Evolutionary conservation across 2,329 filamentous ascomycete species (phyloP).

Genomic region (Thelonectria olida): DNA sequence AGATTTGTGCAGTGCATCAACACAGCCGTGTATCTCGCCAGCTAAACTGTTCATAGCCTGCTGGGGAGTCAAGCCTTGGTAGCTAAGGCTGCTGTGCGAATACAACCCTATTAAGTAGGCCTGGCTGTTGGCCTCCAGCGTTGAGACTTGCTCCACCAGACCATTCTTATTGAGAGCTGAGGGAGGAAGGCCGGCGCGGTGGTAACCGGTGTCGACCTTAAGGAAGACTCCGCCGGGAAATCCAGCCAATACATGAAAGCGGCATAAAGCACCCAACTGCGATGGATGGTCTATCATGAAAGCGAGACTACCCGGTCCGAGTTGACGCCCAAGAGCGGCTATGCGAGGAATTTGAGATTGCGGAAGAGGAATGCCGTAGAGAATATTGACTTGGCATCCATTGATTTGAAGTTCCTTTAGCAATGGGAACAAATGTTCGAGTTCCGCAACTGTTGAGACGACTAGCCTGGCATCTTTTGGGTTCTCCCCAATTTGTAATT

Average conservation of each 20-base stretch:
- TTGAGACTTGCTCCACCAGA: slow-evolving; percentile 49
- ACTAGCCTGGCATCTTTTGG: slow-evolving; percentile 59
- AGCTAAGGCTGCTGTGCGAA: slow-evolving; percentile 47
- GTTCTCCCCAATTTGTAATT: slow-evolving; percentile 60
- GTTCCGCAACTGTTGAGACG: slow-evolving; percentile 67
- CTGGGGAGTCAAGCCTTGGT: slow-evolving; percentile 36
- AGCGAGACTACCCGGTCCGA: slow-evolving; percentile 58
- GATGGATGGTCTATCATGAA: slow-evolving; percentile 67
- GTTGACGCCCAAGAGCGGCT: slow-evolving; percentile 51
- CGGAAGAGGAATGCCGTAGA: slow-evolving; percentile 70
- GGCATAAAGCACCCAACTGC: slow-evolving; percentile 51
- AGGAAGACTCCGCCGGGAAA: slow-evolving; percentile 57
- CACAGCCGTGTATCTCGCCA: slow-evolving; percentile 43
- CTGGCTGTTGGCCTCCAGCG: slow-evolving; percentile 26
- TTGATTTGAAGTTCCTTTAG: slow-evolving; percentile 51
- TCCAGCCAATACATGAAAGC: slow-evolving; percentile 41
- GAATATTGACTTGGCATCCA: slow-evolving; percentile 46
- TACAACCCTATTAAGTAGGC: slow-evolving; percentile 40
- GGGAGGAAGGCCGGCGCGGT: slow-evolving; percentile 66
- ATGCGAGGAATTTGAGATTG: slow-evolving; percentile 63
- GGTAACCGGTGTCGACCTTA: slow-evolving; percentile 72
- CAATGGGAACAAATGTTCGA: slow-evolving; percentile 61
- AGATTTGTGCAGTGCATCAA: slow-evolving; percentile 31
- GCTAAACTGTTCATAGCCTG: slow-evolving; percentile 43
- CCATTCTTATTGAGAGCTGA: slow-evolving; percentile 47